Percentiles rank a stretch among this genome's conserved stretches.
These are phyloP conservation scores for Millerozyma acaciae DNA, from an alignment of 805 yeast species.

Conservation along the genomic window DNA sequence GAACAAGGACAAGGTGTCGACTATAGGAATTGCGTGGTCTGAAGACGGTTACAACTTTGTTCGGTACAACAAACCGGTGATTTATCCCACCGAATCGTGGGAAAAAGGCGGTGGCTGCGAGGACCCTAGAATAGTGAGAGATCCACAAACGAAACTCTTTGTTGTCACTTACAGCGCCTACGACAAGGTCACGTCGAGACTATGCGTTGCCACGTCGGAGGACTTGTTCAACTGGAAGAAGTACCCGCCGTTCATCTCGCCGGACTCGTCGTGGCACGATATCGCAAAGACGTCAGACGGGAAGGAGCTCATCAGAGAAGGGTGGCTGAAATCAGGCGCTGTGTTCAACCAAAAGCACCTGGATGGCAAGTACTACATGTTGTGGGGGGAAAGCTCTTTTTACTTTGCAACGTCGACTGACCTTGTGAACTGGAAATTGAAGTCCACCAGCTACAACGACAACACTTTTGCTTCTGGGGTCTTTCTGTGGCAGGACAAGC, in stretches of 20 bases:
- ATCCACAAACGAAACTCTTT: conserved; percentile 31
- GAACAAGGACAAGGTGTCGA: conserved; percentile 26
- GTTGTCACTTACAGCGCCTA: conserved; percentile 41
- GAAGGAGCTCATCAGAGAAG: conserved; percentile 21
- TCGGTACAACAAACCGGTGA: conserved; percentile 27
- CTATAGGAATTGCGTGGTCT: conserved; percentile 41
- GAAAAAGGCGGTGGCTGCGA: conserved; percentile 41
- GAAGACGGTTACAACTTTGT: conserved; percentile 33
- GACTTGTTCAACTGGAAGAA: conserved; percentile 38
- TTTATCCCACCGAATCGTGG: conserved; percentile 36
- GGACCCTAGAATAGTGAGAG: conserved; percentile 40
- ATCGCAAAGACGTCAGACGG: conserved; percentile 25
- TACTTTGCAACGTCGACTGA: conserved; percentile 35
- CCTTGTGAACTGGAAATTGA: conserved; percentile 29
- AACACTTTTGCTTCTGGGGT: conserved; percentile 25
- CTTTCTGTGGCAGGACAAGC: conserved; percentile 28
- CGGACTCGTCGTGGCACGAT: conserved; percentile 26
- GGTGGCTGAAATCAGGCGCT: conserved; percentile 43
- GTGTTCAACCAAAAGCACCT: conserved; percentile 27
- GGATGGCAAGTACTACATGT: conserved; percentile 39
- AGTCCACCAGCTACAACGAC: conserved; percentile 14
- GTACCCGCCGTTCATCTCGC: conserved; percentile 30
- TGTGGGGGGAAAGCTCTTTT: conserved; percentile 41
- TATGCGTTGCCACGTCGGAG: conserved; percentile 36
- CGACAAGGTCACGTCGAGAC: conserved; percentile 29